These are phyloP conservation scores for Colletotrichum sp. DNA, from an alignment of 2,329 filamentous ascomycete species.

Conservation along the genomic window DNA sequence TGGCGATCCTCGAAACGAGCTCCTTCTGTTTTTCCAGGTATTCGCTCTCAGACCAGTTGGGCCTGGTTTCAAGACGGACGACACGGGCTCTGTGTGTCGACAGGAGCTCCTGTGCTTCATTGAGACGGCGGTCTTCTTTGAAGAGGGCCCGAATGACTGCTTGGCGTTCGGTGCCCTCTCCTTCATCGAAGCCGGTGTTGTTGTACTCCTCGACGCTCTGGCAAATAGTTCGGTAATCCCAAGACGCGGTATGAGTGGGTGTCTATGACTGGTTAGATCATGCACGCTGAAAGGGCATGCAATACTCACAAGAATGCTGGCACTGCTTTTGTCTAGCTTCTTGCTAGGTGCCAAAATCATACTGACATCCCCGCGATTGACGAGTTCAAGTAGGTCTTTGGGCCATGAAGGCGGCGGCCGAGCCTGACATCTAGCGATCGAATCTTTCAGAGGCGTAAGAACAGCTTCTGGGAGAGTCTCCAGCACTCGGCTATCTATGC, in stretches of 20 bases:
- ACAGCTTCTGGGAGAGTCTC: conserved; percentile 87
- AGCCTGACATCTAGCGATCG: conserved; percentile 84
- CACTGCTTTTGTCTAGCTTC: conserved; percentile 34
- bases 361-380: conserved; percentile 83
- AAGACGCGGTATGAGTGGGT: conserved; percentile 68
- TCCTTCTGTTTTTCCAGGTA: conserved; percentile 93
- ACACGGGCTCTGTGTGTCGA: conserved; percentile 82
- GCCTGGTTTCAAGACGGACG: conserved; percentile 76
- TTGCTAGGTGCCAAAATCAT: conserved; percentile 62
- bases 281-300: not conserved
- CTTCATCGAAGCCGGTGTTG: conserved; percentile 72
- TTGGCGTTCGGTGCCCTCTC: conserved; percentile 83
- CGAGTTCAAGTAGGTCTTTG: conserved; percentile 71
- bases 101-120: conserved; percentile 85
- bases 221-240: conserved; percentile 83
- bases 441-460: conserved; percentile 80
- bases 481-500: conserved; percentile 70
- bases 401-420: conserved; percentile 81
- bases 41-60: conserved; percentile 83
- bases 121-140: conserved; percentile 86
- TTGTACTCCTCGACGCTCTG: conserved; percentile 66
- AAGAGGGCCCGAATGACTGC: conserved; percentile 87
- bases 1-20: conserved; percentile 83
- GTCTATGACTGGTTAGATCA: conserved; percentile 43
- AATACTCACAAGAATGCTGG: conserved; percentile 48